A percentile compares a stretch with the other conserved stretches of the same genome.
These are phyloP conservation scores for Helicocarpus griseus DNA, from an alignment of 2,329 filamentous ascomycete genomes.

Conservation along the genomic window DNA sequence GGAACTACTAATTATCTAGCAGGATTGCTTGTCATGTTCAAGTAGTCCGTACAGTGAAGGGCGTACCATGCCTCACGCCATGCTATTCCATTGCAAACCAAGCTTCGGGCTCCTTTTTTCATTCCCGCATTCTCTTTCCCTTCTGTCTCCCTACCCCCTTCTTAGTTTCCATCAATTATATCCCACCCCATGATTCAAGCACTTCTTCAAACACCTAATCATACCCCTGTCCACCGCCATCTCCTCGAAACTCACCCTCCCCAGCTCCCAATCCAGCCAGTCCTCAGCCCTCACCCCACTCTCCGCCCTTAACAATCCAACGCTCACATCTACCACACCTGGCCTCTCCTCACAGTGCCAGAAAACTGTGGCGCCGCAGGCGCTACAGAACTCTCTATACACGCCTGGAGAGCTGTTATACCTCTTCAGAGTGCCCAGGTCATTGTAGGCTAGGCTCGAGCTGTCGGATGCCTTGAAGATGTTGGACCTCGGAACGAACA, in stretches of 20 bases:
- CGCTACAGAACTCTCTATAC: conserved; percentile 51
- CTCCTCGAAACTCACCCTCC: conserved; percentile 50
- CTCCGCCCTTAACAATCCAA: conserved; percentile 44
- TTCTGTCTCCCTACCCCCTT: neutral
- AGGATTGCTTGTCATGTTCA: too few relatives aligned
- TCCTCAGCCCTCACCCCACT: conserved; percentile 47
- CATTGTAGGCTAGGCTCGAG: conserved; percentile 25
- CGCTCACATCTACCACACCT: conserved; percentile 53
- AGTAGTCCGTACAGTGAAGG: too few relatives aligned
- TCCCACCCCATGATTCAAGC: conserved; percentile 13
- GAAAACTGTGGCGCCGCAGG: conserved; percentile 56
- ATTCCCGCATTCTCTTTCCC: too few relatives aligned
- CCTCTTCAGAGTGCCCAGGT: conserved; percentile 37
- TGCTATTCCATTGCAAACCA: too few relatives aligned
- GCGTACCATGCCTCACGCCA: too few relatives aligned
- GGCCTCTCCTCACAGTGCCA: conserved; percentile 48
- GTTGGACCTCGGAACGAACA: conserved; percentile 53
- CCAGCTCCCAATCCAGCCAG: conserved; percentile 55
- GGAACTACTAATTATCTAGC: too few relatives aligned
- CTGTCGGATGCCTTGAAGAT: conserved; percentile 38
- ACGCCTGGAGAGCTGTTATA: conserved; percentile 48
- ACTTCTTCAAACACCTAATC: conserved; percentile 19
- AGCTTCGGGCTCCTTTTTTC: too few relatives aligned
- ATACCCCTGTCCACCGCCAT: conserved; percentile 34
- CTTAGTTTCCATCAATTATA: neutral